Evolutionary conservation across 352 stramenopile genomes (phyloP).

Genomic region (Phytophthora pseudosyringae): DNA sequence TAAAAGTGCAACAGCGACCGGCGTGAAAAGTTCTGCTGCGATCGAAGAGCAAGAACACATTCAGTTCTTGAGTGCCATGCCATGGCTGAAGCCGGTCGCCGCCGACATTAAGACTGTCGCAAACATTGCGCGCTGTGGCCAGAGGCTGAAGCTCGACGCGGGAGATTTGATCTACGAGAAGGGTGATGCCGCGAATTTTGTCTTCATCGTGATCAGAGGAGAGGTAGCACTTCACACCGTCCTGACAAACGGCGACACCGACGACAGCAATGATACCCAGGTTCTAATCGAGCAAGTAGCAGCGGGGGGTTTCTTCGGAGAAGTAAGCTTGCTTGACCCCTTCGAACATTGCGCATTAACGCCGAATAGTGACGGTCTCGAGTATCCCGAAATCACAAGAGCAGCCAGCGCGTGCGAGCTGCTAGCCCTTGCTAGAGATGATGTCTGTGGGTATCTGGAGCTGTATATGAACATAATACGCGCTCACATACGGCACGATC

Average conservation of each 20-base stretch:
- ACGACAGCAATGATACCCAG: not conserved
- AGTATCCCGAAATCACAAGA: conserved; percentile 62
- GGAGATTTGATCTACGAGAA: conserved; percentile 68
- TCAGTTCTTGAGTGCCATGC: conserved; percentile 50
- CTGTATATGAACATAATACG: conserved; percentile 76
- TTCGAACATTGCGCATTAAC: conserved; percentile 2
- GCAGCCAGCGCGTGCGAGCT: conserved; percentile 43
- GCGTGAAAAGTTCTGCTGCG: not conserved
- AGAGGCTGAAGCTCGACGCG: conserved; percentile 46
- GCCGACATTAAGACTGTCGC: conserved; percentile 52
- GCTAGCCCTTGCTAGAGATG: conserved; percentile 57
- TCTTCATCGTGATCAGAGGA: conserved; percentile 71
- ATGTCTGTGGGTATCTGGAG: conserved; percentile 64
- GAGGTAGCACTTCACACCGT: conserved; percentile 44
- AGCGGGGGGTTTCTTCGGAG: conserved; percentile 65
- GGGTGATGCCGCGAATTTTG: conserved; percentile 60
- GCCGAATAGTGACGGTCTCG: conserved; percentile 21
- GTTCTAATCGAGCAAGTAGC: conserved; percentile 42
- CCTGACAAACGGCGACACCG: not conserved
- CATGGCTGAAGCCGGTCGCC: conserved; percentile 69
- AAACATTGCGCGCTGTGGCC: conserved; percentile 53
- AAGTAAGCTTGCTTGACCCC: conserved; percentile 48
- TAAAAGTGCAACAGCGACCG: conserved; percentile 32
- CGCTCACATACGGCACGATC: conserved; percentile 62
- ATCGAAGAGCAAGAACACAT: conserved; percentile 56